Percentiles rank a stretch among this genome's conserved stretches.
Conservation (phyloP, 305 asterid genomes). For the Fraxinus paxiana region DNA sequence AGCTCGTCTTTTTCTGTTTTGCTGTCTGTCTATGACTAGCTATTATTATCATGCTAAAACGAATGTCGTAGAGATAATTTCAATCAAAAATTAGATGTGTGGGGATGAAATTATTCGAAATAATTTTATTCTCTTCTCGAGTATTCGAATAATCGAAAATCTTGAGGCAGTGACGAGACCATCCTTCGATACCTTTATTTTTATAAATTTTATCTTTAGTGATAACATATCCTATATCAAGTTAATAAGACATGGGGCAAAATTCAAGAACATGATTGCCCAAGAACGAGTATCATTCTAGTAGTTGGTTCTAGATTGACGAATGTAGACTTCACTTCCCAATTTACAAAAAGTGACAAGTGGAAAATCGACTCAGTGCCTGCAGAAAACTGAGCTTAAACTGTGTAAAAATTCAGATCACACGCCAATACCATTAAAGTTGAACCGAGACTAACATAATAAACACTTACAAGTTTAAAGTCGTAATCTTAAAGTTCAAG, state of each 20-base stretch:
- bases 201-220: background rate
- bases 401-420: background rate
- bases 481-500: background rate
- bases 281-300: background rate
- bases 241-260: background rate
- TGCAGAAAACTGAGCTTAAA: background rate
- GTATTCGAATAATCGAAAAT: too few relatives aligned
- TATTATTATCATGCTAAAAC: background rate
- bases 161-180: background rate
- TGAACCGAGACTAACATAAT: background rate
- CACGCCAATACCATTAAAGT: background rate
- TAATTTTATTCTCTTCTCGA: background rate
- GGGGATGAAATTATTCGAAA: background rate
- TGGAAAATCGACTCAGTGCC: background rate
- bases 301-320: background rate
- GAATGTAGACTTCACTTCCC: background rate
- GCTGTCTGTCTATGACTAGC: constrained; percentile 9
- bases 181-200: background rate
- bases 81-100: background rate
- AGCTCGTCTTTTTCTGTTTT: constrained; percentile 6
- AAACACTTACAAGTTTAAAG: background rate
- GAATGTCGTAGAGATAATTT: background rate
- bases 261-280: background rate
- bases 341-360: background rate
- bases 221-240: too few relatives aligned